These are phyloP conservation scores for Closterium sp. DNA, from an alignment of 139 green algal genomes.

Conservation along the genomic window DNA sequence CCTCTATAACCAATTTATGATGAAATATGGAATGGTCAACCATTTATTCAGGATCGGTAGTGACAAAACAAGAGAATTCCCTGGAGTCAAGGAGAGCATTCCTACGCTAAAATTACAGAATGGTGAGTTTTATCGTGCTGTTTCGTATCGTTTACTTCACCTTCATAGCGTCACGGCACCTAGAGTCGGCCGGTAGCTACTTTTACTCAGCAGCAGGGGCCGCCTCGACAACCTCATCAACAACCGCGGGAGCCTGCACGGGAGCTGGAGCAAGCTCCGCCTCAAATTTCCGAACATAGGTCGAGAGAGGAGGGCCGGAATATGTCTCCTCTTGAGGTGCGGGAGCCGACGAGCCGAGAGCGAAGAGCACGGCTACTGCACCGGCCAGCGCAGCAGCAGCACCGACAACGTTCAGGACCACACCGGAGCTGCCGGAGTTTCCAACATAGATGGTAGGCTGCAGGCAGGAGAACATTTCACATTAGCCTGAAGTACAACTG, in stretches of 20 bases:
- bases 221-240: slow-evolving; percentile 4
- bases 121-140: background rate
- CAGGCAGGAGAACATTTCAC: background rate
- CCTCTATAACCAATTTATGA: too few relatives aligned
- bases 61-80: background rate
- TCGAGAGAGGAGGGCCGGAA: background rate
- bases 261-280: background rate
- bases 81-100: background rate
- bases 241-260: background rate
- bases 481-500: too few relatives aligned
- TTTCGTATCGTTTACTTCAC: background rate
- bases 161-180: background rate
- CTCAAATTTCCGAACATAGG: background rate
- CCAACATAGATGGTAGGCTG: background rate
- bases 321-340: background rate
- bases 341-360: background rate
- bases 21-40: background rate
- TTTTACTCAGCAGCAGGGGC: background rate
- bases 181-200: background rate
- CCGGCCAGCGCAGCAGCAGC: background rate
- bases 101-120: background rate
- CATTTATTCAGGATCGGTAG: background rate
- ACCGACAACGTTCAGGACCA: background rate
- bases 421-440: background rate
- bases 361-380: background rate